These are phyloP conservation scores for Spongospora subterranea DNA, from an alignment of 208 protist species.

Conservation along the genomic window DNA sequence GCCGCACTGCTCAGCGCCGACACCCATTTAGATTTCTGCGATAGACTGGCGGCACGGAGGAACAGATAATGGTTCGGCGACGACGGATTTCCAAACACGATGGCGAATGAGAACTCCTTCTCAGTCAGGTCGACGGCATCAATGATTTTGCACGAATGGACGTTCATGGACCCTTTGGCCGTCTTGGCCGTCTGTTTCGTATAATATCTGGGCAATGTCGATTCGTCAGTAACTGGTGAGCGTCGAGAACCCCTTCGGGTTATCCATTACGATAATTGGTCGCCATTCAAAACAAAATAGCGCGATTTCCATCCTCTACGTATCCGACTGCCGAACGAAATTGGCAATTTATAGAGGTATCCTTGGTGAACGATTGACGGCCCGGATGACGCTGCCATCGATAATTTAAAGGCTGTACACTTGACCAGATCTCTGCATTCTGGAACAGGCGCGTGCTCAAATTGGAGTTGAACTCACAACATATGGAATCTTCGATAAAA, in stretches of 20 bases:
- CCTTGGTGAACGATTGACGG: too few relatives aligned
- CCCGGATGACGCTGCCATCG: too few relatives aligned
- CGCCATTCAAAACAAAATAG: background rate
- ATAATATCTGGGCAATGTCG: too few relatives aligned
- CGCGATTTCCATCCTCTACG: background rate
- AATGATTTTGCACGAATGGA: background rate
- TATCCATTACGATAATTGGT: background rate
- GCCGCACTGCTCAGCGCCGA: background rate
- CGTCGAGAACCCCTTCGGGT: too few relatives aligned
- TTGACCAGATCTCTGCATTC: too few relatives aligned
- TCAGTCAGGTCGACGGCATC: background rate
- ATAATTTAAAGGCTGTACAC: too few relatives aligned
- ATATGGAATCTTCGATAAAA: too few relatives aligned
- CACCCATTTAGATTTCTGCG: background rate
- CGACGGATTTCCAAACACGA: conserved; percentile 1
- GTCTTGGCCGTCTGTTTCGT: background rate
- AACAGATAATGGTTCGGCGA: background rate
- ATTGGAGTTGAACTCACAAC: too few relatives aligned
- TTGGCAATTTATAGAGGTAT: background rate
- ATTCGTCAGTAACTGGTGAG: too few relatives aligned
- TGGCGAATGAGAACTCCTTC: conserved; percentile 10
- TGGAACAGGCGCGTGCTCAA: too few relatives aligned
- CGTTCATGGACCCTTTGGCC: background rate
- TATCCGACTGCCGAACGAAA: background rate
- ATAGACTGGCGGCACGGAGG: background rate